These are phyloP conservation scores for Marsdenia floribunda DNA, from an alignment of 257 asterid genomes.

Conservation along the genomic window DNA sequence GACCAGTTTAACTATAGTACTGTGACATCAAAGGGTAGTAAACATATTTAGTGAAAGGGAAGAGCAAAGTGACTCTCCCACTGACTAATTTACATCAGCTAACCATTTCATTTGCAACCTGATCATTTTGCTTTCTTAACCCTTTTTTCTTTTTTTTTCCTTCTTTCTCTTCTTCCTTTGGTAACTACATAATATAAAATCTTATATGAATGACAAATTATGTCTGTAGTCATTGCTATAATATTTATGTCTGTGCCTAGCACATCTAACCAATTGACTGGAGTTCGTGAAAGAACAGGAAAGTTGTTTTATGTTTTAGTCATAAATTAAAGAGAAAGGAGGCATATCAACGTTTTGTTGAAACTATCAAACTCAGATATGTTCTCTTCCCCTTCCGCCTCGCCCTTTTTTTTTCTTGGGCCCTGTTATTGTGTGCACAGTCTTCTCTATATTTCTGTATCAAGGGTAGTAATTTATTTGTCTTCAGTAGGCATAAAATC, in stretches of 20 bases:
- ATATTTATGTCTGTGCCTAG: not conserved
- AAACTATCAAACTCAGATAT: not conserved
- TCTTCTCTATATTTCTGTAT: not conserved
- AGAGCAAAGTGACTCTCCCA: not conserved
- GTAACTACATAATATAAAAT: not conserved
- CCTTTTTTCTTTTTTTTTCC: not conserved
- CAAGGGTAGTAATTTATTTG: not conserved
- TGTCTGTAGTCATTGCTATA: not conserved
- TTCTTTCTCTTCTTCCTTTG: not conserved
- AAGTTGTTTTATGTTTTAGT: not conserved
- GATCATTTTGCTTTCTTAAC: not conserved
- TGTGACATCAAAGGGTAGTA: not conserved
- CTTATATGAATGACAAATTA: not conserved
- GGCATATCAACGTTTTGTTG: not conserved
- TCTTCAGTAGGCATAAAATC: not conserved
- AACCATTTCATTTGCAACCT: not conserved
- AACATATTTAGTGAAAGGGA: not conserved
- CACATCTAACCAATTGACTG: not conserved
- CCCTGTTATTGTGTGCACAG: not conserved
- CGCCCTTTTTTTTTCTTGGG: not conserved
- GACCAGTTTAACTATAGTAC: not conserved
- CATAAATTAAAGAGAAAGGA: not conserved
- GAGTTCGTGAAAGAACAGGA: not conserved
- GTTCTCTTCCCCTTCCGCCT: not conserved
- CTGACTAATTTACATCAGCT: not conserved